Evolutionary conservation across 768 basidiomycete genomes (phyloP).

Genomic region (Cantharellus anzutake): DNA sequence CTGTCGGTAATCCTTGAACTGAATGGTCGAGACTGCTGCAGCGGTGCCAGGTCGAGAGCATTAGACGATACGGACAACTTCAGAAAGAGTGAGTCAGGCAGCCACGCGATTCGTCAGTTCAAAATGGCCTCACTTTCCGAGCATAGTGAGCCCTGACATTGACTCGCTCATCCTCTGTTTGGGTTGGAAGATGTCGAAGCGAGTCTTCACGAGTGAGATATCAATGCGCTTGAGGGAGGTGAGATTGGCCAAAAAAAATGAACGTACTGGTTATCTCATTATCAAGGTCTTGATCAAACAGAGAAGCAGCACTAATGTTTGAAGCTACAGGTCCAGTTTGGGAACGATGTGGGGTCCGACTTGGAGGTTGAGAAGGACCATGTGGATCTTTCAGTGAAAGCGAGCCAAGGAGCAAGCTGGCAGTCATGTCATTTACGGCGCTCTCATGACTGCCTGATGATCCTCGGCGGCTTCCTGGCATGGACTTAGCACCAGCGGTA

Average conservation of each 20-base stretch:
- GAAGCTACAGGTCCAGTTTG: background rate
- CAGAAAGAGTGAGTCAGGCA: background rate
- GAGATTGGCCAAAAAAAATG: background rate
- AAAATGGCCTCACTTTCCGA: constrained; percentile 31
- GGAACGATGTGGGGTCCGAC: background rate
- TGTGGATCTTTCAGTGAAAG: constrained; percentile 31
- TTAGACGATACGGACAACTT: constrained; percentile 78
- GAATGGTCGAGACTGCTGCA: constrained; percentile 28
- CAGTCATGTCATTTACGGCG: constrained; percentile 27
- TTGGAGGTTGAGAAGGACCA: background rate
- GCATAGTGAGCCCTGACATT: constrained; percentile 25
- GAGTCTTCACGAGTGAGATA: constrained; percentile 34
- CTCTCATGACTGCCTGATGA: constrained; percentile 68
- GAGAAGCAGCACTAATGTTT: constrained; percentile 22
- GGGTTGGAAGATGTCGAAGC: constrained; percentile 72
- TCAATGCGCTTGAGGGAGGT: background rate
- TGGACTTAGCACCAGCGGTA: constrained; percentile 64
- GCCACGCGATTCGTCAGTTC: constrained; percentile 9
- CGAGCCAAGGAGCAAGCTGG: constrained; percentile 15
- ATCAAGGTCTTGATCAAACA: constrained; percentile 85
- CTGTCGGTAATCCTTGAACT: background rate
- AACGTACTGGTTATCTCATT: constrained; percentile 76
- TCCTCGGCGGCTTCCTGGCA: constrained; percentile 80
- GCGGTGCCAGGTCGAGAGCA: constrained; percentile 80
- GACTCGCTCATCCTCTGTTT: constrained; percentile 74